phyloP scores from a whole-genome alignment of 2,329 filamentous ascomycete species.

The Aspergillus fischeri region DNA sequence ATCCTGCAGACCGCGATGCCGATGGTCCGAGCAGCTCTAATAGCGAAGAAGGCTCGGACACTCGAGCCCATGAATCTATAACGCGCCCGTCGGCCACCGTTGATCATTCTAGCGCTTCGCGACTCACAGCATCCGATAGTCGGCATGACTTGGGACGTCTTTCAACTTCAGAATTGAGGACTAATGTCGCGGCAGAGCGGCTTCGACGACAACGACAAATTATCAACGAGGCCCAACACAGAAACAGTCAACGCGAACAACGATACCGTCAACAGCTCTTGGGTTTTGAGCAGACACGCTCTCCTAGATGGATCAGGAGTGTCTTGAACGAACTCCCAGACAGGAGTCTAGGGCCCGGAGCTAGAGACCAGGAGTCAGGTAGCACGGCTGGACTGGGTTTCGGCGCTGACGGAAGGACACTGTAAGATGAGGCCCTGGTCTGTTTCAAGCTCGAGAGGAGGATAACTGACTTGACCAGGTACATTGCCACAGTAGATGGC shows the following conservation, averaged over 20 bases:
- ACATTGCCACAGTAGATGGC: conserved; percentile 45
- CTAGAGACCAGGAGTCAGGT: conserved; percentile 35
- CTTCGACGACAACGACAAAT: conserved; percentile 36
- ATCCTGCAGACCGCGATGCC: conserved; percentile 17
- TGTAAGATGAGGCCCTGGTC: conserved; percentile 34
- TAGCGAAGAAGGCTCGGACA: conserved; percentile 17
- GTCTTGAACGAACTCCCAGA: conserved; percentile 34
- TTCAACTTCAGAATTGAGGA: conserved; percentile 31
- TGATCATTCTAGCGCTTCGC: conserved; percentile 20
- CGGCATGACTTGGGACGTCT: conserved; percentile 26
- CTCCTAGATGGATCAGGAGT: conserved; percentile 36
- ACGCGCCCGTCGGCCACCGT: conserved; percentile 18
- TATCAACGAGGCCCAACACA: conserved; percentile 31
- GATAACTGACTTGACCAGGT: conserved; percentile 29
- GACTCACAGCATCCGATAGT: conserved; percentile 27
- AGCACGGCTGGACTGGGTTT: conserved; percentile 47
- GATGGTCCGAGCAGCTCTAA: conserved; percentile 19
- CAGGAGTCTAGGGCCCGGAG: conserved; percentile 25
- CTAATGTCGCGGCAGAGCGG: conserved; percentile 37
- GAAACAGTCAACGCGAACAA: conserved; percentile 27
- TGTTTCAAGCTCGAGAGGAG: background rate
- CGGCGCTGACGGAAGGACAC: conserved; percentile 43
- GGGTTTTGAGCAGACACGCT: conserved; percentile 32
- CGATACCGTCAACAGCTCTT: conserved; percentile 32
- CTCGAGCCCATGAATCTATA: conserved; percentile 12